Conservation (phyloP, 2,329 filamentous ascomycete species). For the Cytospora mali region DNA sequence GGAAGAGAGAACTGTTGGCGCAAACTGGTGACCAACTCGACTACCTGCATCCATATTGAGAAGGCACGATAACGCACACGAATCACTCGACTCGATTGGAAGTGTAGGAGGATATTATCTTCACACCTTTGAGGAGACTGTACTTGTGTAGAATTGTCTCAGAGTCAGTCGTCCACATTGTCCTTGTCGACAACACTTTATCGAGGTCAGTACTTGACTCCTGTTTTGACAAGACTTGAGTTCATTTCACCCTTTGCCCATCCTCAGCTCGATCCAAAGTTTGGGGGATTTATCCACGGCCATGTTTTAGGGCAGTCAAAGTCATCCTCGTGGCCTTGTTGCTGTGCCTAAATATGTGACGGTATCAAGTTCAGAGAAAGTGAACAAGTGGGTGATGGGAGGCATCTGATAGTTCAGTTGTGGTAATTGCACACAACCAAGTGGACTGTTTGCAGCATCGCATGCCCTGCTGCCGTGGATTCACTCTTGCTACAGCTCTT, state of each 20-base stretch:
- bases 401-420: background rate
- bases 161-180: slow-evolving; percentile 16
- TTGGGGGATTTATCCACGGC: background rate
- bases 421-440: slow-evolving; percentile 4
- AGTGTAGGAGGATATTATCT: background rate
- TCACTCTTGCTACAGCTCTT: background rate
- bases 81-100: background rate
- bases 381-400: background rate
- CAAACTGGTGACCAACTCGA: slow-evolving; percentile 6
- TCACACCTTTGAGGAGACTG: slow-evolving; percentile 9
- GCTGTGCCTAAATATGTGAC: background rate
- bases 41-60: slow-evolving; percentile 11
- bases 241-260: background rate
- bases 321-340: slow-evolving; percentile 2
- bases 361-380: background rate
- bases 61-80: slow-evolving; percentile 9
- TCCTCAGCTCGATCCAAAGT: background rate
- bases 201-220: slow-evolving; percentile 24
- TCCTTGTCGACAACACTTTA: background rate
- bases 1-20: slow-evolving; percentile 8
- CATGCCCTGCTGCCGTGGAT: background rate
- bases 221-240: background rate
- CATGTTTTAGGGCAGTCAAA: background rate
- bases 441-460: slow-evolving; percentile 9
- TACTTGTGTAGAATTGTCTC: slow-evolving; percentile 14